phyloP scores from a whole-genome alignment of 768 basidiomycete species.

The Daedaleopsis nitida region DNA sequence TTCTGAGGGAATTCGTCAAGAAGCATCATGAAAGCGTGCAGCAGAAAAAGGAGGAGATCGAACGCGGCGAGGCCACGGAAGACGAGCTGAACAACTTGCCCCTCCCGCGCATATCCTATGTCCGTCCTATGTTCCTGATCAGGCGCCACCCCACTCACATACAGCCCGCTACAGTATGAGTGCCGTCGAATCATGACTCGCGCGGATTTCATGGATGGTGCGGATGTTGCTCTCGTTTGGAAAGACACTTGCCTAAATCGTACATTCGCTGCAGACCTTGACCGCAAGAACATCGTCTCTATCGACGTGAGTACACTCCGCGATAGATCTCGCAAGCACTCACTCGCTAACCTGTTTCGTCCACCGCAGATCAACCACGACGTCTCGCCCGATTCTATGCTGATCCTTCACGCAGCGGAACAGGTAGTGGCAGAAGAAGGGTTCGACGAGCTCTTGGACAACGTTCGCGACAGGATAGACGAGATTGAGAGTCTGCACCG shows the following conservation, averaged over 20 bases:
- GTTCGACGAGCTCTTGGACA: constrained; percentile 77
- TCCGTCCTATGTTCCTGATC: constrained; percentile 30
- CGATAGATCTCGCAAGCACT: not conserved
- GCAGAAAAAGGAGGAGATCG: constrained; percentile 42
- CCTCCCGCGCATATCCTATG: constrained; percentile 66
- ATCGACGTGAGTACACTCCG: constrained; percentile 63
- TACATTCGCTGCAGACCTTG: constrained; percentile 48
- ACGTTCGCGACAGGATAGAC: constrained; percentile 75
- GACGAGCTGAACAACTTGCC: constrained; percentile 47
- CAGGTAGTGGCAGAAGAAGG: constrained; percentile 72
- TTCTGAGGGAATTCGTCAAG: constrained; percentile 73
- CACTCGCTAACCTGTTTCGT: constrained; percentile 6
- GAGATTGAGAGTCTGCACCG: constrained; percentile 86
- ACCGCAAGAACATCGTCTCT: constrained; percentile 70
- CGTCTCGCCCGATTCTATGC: constrained; percentile 78
- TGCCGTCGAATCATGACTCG: constrained; percentile 84
- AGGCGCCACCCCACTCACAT: constrained; percentile 4
- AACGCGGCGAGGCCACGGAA: constrained; percentile 34
- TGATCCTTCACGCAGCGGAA: constrained; percentile 72
- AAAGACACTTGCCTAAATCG: constrained; percentile 1
- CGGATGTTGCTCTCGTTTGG: constrained; percentile 21
- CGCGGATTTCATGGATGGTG: constrained; percentile 79
- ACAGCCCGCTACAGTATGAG: constrained; percentile 47
- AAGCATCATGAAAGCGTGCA: constrained; percentile 51
- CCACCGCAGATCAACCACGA: constrained; percentile 61